phyloP scores from a whole-genome alignment of 2,329 filamentous ascomycete genomes.

The Ophiostoma australiae region DNA sequence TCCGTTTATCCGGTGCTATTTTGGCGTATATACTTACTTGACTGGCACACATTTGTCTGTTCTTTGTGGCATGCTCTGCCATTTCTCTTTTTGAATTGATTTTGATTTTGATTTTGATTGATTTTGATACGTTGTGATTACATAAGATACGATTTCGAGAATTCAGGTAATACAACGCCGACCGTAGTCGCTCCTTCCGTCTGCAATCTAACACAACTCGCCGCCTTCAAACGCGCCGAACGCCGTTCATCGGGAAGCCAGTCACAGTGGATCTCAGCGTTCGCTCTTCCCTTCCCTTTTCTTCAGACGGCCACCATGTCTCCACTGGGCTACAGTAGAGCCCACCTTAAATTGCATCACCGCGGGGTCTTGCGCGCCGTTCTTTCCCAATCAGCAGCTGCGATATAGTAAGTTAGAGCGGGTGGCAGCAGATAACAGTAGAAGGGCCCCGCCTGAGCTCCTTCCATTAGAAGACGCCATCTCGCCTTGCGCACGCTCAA shows the following conservation, averaged over 20 bases:
- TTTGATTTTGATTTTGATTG: background rate
- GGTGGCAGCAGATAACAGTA: background rate
- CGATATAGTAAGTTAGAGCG: background rate
- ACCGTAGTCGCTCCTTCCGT: conserved; percentile 1
- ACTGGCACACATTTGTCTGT: background rate
- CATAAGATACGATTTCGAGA: background rate
- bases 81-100: background rate
- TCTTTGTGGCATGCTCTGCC: background rate
- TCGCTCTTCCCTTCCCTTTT: conserved; percentile 8
- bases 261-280: conserved; percentile 5
- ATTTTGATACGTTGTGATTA: background rate
- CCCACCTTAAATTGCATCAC: conserved; percentile 21
- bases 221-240: conserved; percentile 5
- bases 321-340: background rate
- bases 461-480: conserved; percentile 8
- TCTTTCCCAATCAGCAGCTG: background rate
- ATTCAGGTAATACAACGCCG: background rate
- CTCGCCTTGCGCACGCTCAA: background rate
- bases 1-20: background rate
- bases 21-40: background rate
- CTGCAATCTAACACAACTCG: conserved; percentile 23
- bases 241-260: conserved; percentile 18
- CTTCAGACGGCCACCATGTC: background rate
- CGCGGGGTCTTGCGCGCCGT: conserved; percentile 20
- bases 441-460: background rate